Conservation (phyloP, 345 rosid genomes). For the Turritis glabra region DNA sequence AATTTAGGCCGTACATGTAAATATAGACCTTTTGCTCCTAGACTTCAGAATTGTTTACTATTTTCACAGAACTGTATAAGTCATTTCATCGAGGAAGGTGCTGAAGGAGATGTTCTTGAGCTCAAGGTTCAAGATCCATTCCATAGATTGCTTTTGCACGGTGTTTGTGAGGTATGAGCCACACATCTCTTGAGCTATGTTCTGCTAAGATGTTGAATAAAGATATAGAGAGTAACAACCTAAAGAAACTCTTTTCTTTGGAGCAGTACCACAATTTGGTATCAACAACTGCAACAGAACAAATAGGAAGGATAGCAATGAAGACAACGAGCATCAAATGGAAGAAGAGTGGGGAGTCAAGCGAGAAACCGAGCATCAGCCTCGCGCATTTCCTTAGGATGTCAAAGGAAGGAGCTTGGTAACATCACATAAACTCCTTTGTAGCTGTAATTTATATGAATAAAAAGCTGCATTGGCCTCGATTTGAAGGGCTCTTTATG, state of each 20-base stretch:
- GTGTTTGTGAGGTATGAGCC: constrained; percentile 79
- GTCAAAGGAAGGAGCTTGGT: constrained; percentile 92
- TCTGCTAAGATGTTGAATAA: background rate
- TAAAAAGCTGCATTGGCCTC: constrained; percentile 23
- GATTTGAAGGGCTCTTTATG: background rate
- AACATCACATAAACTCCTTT: constrained; percentile 27
- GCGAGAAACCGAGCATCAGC: constrained; percentile 62
- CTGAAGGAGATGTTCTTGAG: constrained; percentile 59
- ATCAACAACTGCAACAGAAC: constrained; percentile 60
- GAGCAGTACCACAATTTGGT: constrained; percentile 81
- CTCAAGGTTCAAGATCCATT: constrained; percentile 86
- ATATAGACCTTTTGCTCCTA: background rate
- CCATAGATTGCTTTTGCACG: constrained; percentile 86
- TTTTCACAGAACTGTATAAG: constrained; percentile 60
- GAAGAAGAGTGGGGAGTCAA: constrained; percentile 46
- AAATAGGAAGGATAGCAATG: constrained; percentile 42
- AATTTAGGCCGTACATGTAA: background rate
- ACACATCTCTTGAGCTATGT: background rate
- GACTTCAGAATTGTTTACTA: background rate
- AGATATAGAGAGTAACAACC: background rate
- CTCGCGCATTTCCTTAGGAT: constrained; percentile 67
- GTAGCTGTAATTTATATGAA: constrained; percentile 15
- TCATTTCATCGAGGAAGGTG: constrained; percentile 54
- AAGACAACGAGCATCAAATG: constrained; percentile 69
- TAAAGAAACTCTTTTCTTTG: constrained; percentile 9